Conservation (phyloP, 805 yeast species). For the Sugiyamaella lignohabitans region DNA sequence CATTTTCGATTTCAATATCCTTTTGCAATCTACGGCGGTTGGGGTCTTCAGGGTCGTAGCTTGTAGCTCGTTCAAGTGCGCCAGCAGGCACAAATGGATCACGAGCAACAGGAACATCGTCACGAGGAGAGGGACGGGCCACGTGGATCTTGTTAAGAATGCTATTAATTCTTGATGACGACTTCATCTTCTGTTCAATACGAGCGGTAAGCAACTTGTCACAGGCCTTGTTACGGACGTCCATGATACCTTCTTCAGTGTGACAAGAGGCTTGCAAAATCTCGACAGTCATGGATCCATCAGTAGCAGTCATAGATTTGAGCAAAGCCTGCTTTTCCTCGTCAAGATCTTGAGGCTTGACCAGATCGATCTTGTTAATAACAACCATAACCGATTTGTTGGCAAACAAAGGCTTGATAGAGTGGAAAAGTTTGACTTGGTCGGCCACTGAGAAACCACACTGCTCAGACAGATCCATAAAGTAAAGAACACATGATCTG, state of each 20-base stretch:
- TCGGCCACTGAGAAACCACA: conserved; percentile 98
- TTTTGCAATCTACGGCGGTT: conserved; percentile 73
- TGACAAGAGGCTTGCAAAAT: conserved; percentile 90
- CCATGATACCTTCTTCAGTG: conserved; percentile 91
- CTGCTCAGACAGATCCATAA: conserved; percentile 98
- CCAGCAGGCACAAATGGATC: conserved; percentile 76
- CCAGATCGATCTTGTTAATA: conserved; percentile 89
- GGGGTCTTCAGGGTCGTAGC: conserved; percentile 76
- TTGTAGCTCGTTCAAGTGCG: conserved; percentile 45
- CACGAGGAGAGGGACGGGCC: conserved; percentile 83
- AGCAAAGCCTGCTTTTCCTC: conserved; percentile 67
- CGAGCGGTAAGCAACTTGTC: conserved; percentile 92
- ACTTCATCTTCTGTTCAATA: conserved; percentile 87
- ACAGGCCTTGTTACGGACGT: conserved; percentile 93
- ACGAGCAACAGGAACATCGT: conserved; percentile 60
- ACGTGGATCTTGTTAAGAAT: conserved; percentile 95
- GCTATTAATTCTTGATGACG: conserved; percentile 79
- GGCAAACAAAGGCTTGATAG: conserved; percentile 94
- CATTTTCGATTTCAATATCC: conserved; percentile 89
- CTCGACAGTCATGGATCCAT: conserved; percentile 65
- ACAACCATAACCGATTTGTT: conserved; percentile 95
- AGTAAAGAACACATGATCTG: conserved; percentile 91
- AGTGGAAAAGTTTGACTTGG: conserved; percentile 93
- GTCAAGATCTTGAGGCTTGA: conserved; percentile 76
- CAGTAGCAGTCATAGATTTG: conserved; percentile 43